Conservation (phyloP, 208 protist species). For the Acanthamoeba polyphaga region DNA sequence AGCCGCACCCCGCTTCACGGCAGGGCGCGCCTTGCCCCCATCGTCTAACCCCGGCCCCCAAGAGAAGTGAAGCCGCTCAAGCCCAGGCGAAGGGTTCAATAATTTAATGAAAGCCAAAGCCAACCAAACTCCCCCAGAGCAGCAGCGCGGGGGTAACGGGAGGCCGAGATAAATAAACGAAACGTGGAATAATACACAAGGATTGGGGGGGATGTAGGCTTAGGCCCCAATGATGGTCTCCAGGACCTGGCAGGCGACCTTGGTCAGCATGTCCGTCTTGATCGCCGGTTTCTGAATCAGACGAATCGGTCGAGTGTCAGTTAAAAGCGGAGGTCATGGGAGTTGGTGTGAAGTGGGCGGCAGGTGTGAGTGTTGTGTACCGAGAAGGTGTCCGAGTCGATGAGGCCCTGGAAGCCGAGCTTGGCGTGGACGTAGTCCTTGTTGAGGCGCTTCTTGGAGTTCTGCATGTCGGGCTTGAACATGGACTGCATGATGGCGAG, state of each 20-base stretch:
- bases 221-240: slow-evolving; percentile 13
- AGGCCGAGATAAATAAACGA: too few relatives aligned
- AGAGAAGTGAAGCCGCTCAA: too few relatives aligned
- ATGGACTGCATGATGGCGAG: slow-evolving; percentile 69
- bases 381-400: slow-evolving; percentile 53
- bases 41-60: too few relatives aligned
- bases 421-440: slow-evolving; percentile 52
- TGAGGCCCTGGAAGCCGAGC: slow-evolving; percentile 42
- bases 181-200: too few relatives aligned
- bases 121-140: too few relatives aligned
- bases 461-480: slow-evolving; percentile 32
- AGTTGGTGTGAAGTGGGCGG: too few relatives aligned
- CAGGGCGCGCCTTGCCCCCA: too few relatives aligned
- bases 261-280: slow-evolving; percentile 41
- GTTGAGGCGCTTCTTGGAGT: slow-evolving; percentile 49
- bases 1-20: too few relatives aligned
- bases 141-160: too few relatives aligned
- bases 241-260: slow-evolving; percentile 60
- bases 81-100: too few relatives aligned
- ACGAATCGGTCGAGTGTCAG: background rate
- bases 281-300: background rate
- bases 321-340: background rate
- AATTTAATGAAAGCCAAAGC: too few relatives aligned
- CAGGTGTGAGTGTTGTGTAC: background rate
- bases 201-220: background rate